These are phyloP conservation scores for Dalbergia cultrata DNA, from an alignment of 306 rosid genomes.

Conservation along the genomic window DNA sequence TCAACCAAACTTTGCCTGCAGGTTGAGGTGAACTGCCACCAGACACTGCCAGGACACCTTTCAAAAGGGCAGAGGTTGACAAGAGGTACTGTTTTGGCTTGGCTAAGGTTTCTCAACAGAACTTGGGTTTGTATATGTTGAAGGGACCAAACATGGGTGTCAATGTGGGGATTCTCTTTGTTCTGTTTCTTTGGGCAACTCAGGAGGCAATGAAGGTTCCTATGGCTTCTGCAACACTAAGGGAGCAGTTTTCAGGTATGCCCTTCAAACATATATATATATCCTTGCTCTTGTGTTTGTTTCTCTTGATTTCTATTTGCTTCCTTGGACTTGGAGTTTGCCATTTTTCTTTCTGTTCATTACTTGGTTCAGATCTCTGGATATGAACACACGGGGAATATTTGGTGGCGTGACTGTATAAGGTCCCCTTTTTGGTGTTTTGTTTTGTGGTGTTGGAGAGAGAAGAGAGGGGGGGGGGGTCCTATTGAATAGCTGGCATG, in stretches of 20 bases:
- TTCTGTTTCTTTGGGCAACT: constrained; percentile 16
- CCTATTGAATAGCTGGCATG: neutral
- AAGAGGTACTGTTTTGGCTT: neutral
- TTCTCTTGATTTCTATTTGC: constrained; percentile 4
- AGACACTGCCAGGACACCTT: neutral
- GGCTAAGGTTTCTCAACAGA: neutral
- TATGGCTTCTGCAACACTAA: neutral
- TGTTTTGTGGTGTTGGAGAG: too few relatives aligned
- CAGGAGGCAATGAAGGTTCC: constrained; percentile 22
- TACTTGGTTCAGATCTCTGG: neutral
- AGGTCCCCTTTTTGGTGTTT: too few relatives aligned
- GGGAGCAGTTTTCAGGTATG: constrained; percentile 40
- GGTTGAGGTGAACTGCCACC: neutral
- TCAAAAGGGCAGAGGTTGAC: neutral
- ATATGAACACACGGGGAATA: neutral
- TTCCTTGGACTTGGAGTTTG: neutral
- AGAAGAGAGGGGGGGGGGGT: too few relatives aligned
- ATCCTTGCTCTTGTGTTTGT: neutral
- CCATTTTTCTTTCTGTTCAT: neutral
- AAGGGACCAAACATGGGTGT: constrained; percentile 31
- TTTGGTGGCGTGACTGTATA: too few relatives aligned
- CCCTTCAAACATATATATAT: neutral
- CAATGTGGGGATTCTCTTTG: constrained; percentile 25
- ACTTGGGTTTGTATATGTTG: neutral
- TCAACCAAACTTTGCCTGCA: neutral